Evolutionary conservation across 768 basidiomycete genomes (phyloP), one percentile per base, ranked within the genome.

Genomic region (Pholiota microspora): DNA sequence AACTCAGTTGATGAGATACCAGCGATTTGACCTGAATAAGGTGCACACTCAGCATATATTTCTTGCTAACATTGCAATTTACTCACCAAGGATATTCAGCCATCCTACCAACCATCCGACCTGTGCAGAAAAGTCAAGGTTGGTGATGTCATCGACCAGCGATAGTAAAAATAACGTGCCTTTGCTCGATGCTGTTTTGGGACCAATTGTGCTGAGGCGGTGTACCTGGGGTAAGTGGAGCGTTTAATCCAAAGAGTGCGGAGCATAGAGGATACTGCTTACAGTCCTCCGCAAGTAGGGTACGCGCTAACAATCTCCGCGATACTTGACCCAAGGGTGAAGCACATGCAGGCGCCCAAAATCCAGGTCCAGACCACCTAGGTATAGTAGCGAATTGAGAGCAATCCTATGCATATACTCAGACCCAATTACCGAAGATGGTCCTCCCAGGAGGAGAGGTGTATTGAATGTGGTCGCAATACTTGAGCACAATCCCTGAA

Each of bases 1-100:
- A 91, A 93, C 67, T 93, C 90, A 0, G 90, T 93, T 2, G 89
- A 92, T 6, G 92, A 88, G 46, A 93, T 76, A 25, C 92, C 92
- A 10, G 92, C 90, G 53, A 92, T 82, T 70, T 93, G 91, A 31
- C 89, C 85, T 82, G 58, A 16, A 49, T 21, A 28, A 24, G 45
- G 15, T 35, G 18, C 40, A 42, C 18, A 23, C 28, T 62, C 12
- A 61, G 45, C n/a, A 35, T 34, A 23, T 24, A 35, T 38, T 27
- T 7, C 32, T n/a, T n/a, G n/a, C n/a, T n/a, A 18, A 34, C 16
- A 57, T 40, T 38, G 47, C 21, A 32, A 24, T 31, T 31, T 16
- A 64, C 71, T 16, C 57, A 80, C 86, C 89, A 13, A 91, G 80
- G 36, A 91, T 83, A 65, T 93, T 93, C 40, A 93, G 77, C 89